Base-by-base conservation (phyloP, 768 basidiomycete genomes). In the Saitozyma sp. region DNA sequence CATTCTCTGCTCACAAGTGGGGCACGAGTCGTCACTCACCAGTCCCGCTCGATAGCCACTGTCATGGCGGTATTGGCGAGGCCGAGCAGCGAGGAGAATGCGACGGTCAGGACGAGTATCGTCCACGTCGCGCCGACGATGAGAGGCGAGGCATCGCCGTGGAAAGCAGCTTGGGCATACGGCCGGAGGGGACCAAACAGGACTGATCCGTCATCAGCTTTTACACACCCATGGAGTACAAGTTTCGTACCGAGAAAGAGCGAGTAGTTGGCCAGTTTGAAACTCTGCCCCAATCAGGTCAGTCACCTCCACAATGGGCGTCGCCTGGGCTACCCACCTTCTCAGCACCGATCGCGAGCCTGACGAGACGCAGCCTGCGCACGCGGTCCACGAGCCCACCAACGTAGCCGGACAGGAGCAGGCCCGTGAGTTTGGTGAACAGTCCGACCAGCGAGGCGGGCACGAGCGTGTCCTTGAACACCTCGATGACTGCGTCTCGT, bases 1-100 rank as follows among this genome's bases (percentile, higher is more conserved):
- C n/a, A 39, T 16, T 37, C 16, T 2, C 39, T 9, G 50, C 7
- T 19, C 20, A 41, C 13, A 46, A 6, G 45, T 29, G 45, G 45
- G 45, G 11, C 6, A 11, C 45, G 39, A 52, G 13, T 50, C 8
- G 51, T 39, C 37, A 66, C 74, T 46, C 53, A 76, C 78, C 78
- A 79, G 51, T 79, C 78, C 38, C 78, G 55, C 50, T 78, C 72
- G 9, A 79, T 67, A 6, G 77, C 74, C 0, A 77, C 63, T 20
- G 66, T 69, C 49, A 79, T 62, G 0, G 70, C 73, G 1, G 71
- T 71, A 11, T 69, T 70, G 0, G 75, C 71, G 1, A 79, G 52
- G 3, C 66, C 67, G 0, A 73, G 64, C 9, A 62, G 43, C 9
- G 70, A 68, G 10, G 73, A 67, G 39, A 56, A 64, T 6, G 63